Conservation (phyloP, 371 early-diverging fungal genomes). For the Apophysomyces sp. region DNA sequence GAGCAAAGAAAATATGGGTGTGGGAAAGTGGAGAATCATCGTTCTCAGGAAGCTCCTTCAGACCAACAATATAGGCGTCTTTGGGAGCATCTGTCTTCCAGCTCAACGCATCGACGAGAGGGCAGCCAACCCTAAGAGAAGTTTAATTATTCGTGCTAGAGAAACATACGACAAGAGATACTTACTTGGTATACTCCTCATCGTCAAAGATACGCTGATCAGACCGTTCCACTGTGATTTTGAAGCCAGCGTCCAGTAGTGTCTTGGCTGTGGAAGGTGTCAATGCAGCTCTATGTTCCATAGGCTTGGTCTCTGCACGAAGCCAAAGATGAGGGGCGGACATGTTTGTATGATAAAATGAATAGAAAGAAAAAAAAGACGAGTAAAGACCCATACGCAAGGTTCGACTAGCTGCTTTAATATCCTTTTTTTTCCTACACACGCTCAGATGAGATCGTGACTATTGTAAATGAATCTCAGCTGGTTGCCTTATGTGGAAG, state of each 20-base stretch:
- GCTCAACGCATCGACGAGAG: conserved; percentile 72
- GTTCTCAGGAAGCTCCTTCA: conserved; percentile 97
- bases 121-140: conserved; percentile 70
- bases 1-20: conserved; percentile 96
- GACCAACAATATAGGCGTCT: conserved; percentile 89
- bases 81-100: conserved; percentile 87
- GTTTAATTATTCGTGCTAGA: background rate
- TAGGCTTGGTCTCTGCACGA: conserved; percentile 95
- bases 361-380: background rate
- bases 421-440: background rate
- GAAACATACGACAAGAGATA: background rate
- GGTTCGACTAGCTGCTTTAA: background rate
- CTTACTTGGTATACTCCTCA: conserved; percentile 82
- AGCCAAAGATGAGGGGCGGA: conserved; percentile 85
- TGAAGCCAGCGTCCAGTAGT: conserved; percentile 78
- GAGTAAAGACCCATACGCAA: background rate
- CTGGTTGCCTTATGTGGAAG: background rate
- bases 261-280: conserved; percentile 83
- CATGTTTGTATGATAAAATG: background rate
- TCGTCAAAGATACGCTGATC: conserved; percentile 86
- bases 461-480: background rate
- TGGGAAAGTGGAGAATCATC: conserved; percentile 90
- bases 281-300: conserved; percentile 93
- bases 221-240: conserved; percentile 89
- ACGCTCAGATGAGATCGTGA: conserved; percentile 1